A percentile compares a stretch with the other conserved stretches of the same genome.
Evolutionary conservation across 805 yeast species (phyloP).

Genomic region (Lachancea mirantina): DNA sequence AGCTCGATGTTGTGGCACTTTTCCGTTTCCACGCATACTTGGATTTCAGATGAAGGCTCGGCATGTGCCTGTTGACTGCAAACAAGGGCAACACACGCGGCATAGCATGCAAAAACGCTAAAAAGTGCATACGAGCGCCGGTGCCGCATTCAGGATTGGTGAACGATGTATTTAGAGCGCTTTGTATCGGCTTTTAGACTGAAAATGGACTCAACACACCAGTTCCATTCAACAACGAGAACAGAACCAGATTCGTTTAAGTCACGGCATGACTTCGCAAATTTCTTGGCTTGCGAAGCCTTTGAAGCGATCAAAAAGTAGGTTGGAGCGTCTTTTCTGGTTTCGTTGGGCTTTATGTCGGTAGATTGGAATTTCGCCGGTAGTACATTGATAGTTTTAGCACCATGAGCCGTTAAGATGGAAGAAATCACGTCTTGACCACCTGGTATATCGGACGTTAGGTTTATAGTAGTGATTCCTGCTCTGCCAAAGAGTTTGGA

Average conservation of each 20-base stretch:
- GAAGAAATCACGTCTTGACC: constrained; percentile 21
- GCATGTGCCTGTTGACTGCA: no score
- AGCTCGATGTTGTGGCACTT: no score
- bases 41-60: no score
- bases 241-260: constrained; percentile 7
- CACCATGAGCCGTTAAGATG: constrained; percentile 25
- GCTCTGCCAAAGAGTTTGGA: constrained; percentile 24
- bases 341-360: constrained; percentile 14
- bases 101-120: no score
- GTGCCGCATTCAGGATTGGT: constrained; percentile 2
- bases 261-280: constrained; percentile 14
- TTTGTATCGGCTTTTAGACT: constrained; percentile 15
- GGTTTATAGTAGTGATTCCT: constrained; percentile 16
- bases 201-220: constrained; percentile 28
- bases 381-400: constrained; percentile 16
- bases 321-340: constrained; percentile 10
- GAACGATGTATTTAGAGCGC: constrained; percentile 9
- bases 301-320: constrained; percentile 25
- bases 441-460: constrained; percentile 25
- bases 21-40: no score
- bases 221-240: constrained; percentile 30
- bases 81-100: no score
- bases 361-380: constrained; percentile 14
- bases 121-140: background rate
- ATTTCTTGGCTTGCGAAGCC: constrained; percentile 25